Percentiles rank a stretch among this genome's conserved stretches.
Conservation (phyloP, 2,329 filamentous ascomycete genomes). For the Rhexocercosporidium sp. region DNA sequence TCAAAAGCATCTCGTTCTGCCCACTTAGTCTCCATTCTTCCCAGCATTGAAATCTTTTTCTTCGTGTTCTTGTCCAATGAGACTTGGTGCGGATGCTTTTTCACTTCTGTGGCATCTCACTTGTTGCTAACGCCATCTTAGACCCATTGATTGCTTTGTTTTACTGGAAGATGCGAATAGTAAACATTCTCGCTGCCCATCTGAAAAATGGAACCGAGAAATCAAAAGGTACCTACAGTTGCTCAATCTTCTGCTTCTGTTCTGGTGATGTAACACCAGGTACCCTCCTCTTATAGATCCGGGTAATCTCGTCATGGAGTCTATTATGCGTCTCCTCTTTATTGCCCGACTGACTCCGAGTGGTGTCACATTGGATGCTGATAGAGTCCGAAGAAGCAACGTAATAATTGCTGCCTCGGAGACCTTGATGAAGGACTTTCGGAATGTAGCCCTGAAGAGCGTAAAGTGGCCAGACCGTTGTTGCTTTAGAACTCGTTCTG, state of each 20-base stretch:
- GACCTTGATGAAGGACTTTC: conserved; percentile 34
- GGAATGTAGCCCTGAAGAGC: conserved; percentile 35
- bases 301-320: conserved; percentile 37
- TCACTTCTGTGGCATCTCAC: background rate
- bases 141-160: background rate
- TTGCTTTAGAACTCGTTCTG: conserved; percentile 43
- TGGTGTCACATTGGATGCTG: conserved; percentile 39
- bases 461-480: conserved; percentile 38
- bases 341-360: conserved; percentile 38
- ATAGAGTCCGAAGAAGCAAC: conserved; percentile 38
- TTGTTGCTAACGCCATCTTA: background rate
- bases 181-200: background rate
- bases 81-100: background rate
- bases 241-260: conserved; percentile 58
- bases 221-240: conserved; percentile 36
- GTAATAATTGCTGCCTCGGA: conserved; percentile 39
- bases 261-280: conserved; percentile 50
- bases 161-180: background rate
- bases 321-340: conserved; percentile 36
- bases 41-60: background rate
- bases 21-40: background rate
- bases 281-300: conserved; percentile 36
- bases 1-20: background rate
- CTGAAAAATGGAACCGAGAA: background rate
- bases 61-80: background rate